Conservation (phyloP, 2,329 filamentous ascomycete species). For the Alternaria sp. region DNA sequence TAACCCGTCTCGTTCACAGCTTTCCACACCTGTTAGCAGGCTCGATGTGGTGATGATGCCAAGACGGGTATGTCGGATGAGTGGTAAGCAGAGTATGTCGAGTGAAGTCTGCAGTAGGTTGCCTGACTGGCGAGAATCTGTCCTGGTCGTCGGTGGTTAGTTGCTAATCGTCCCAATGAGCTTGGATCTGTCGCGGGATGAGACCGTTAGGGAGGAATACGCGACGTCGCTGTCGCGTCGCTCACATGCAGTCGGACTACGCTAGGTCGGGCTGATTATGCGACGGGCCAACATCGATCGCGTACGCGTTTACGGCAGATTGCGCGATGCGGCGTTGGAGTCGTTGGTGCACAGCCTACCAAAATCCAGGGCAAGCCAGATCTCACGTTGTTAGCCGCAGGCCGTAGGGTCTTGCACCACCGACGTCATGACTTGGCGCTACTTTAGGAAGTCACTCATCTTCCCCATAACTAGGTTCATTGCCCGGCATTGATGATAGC, state of each 20-base stretch:
- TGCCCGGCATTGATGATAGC: not conserved
- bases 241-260: not conserved
- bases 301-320: not conserved
- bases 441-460: not conserved
- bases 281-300: not conserved
- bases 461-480: conserved; percentile 2
- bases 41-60: not conserved
- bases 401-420: not conserved
- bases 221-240: not conserved
- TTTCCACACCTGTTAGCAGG: not conserved
- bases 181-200: not conserved
- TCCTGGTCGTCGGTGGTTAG: not conserved
- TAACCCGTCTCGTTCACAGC: not conserved
- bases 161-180: not conserved
- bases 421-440: conserved; percentile 17
- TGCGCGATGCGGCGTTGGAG: conserved; percentile 1
- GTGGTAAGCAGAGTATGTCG: not conserved
- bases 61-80: not conserved
- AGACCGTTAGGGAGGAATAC: not conserved
- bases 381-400: not conserved
- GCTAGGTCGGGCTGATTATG: not conserved
- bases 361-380: not conserved
- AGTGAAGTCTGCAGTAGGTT: not conserved
- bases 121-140: not conserved
- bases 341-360: conserved; percentile 5